phyloP scores from a whole-genome alignment of 2,329 filamentous ascomycete genomes.

The Cytospora leucostoma region DNA sequence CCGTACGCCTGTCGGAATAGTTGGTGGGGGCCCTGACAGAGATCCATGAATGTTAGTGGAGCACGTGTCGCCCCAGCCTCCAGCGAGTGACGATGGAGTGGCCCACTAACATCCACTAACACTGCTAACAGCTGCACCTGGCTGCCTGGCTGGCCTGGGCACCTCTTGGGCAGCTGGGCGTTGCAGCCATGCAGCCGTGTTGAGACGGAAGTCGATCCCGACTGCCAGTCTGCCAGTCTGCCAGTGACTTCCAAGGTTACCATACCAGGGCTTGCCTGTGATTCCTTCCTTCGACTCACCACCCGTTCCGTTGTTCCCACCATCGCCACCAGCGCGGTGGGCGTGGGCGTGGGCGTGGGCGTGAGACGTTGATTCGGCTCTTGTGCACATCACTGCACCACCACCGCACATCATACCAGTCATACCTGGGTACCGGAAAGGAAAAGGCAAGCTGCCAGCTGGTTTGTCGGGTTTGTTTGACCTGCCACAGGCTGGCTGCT shows the following conservation, averaged over 20 bases:
- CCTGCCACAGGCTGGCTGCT: background rate
- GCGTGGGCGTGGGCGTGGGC: no score
- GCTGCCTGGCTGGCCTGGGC: no score
- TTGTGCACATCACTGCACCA: background rate
- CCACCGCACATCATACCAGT: background rate
- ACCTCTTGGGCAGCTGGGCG: background rate
- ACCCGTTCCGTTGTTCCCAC: no score
- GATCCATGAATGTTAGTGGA: slow-evolving; percentile 1
- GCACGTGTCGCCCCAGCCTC: slow-evolving; percentile 2
- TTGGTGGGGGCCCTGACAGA: no score
- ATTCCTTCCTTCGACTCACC: no score
- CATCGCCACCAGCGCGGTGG: no score
- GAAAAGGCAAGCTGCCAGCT: background rate
- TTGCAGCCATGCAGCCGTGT: no score
- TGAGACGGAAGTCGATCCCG: background rate
- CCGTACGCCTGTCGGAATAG: no score
- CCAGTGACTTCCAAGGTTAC: no score
- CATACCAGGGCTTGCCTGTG: no score
- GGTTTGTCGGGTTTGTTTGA: background rate
- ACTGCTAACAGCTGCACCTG: slow-evolving; percentile 9
- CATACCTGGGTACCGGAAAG: no score
- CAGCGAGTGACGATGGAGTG: background rate
- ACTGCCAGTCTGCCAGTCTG: background rate
- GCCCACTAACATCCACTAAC: background rate
- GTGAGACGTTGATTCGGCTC: background rate